Conservation (phyloP, 2,329 filamentous ascomycete species). For the Alternaria infectoria region DNA sequence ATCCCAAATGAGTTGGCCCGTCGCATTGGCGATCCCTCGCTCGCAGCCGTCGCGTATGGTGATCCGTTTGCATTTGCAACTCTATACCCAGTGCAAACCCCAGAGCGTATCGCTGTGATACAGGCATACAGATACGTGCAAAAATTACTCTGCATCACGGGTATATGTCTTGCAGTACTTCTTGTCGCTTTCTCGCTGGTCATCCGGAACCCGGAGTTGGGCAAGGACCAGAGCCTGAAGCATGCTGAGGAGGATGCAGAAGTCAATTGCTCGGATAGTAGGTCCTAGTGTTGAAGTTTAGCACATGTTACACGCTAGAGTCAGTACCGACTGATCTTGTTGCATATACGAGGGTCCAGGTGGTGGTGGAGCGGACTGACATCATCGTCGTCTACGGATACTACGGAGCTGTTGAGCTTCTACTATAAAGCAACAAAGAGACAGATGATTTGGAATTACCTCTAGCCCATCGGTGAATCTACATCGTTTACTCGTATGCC, state of each 20-base stretch:
- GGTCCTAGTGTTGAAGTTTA: background rate
- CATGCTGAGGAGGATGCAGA: constrained; percentile 44
- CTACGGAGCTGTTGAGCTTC: background rate
- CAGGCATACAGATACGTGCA: constrained; percentile 55
- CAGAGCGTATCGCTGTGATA: constrained; percentile 52
- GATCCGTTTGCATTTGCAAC: constrained; percentile 50
- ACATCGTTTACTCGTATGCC: background rate
- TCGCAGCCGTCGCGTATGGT: constrained; percentile 51
- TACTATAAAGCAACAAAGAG: background rate
- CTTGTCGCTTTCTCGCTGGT: constrained; percentile 55
- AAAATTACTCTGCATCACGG: constrained; percentile 57
- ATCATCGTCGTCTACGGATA: background rate
- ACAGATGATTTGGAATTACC: background rate
- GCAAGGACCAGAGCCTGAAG: constrained; percentile 54
- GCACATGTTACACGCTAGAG: background rate
- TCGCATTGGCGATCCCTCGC: constrained; percentile 49
- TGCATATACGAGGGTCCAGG: background rate
- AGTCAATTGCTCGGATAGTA: background rate
- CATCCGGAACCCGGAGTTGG: constrained; percentile 55
- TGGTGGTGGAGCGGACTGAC: background rate
- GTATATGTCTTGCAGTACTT: constrained; percentile 57
- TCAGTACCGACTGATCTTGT: background rate
- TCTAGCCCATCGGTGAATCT: background rate
- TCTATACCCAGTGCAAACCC: constrained; percentile 53
- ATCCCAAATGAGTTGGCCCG: constrained; percentile 52